Conservation (phyloP, 2,329 filamentous ascomycete genomes). For the Magnaporthiopsis rhizophila region DNA sequence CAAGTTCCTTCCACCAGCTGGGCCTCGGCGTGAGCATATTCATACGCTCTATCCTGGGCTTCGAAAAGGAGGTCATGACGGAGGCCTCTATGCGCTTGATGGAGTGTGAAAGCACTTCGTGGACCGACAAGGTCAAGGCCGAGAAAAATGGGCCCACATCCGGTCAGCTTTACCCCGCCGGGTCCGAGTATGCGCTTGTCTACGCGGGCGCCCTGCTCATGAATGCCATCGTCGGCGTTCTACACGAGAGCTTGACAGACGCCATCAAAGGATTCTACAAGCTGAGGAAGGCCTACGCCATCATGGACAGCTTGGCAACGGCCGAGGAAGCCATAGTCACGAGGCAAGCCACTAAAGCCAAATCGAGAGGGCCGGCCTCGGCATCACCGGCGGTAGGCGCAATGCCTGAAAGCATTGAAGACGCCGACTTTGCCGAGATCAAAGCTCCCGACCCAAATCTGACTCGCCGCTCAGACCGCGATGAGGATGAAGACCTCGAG, state of each 20-base stretch:
- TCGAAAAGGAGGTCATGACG: slow-evolving; percentile 86
- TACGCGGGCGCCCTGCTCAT: slow-evolving; percentile 83
- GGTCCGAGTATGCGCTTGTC: slow-evolving; percentile 79
- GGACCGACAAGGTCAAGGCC: slow-evolving; percentile 67
- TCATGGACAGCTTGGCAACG: slow-evolving; percentile 70
- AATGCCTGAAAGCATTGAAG: slow-evolving; percentile 31
- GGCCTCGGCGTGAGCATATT: slow-evolving; percentile 77
- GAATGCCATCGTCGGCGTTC: slow-evolving; percentile 76
- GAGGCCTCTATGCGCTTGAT: slow-evolving; percentile 66
- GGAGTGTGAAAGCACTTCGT: slow-evolving; percentile 69
- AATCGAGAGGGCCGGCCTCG: neutral
- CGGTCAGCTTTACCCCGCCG: slow-evolving; percentile 62
- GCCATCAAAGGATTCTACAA: slow-evolving; percentile 90
- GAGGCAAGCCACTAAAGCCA: slow-evolving; percentile 16
- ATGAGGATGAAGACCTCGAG: slow-evolving; percentile 32
- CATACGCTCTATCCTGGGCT: slow-evolving; percentile 77
- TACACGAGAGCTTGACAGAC: slow-evolving; percentile 90
- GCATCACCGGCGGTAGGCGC: slow-evolving; percentile 15
- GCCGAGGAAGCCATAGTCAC: slow-evolving; percentile 47
- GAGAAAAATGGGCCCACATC: slow-evolving; percentile 47
- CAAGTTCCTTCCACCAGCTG: slow-evolving; percentile 82
- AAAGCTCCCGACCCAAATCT: slow-evolving; percentile 4
- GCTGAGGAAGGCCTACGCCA: slow-evolving; percentile 77
- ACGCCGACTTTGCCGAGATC: slow-evolving; percentile 24
- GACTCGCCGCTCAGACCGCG: slow-evolving; percentile 8